Evolutionary conservation across 2,329 filamentous ascomycete genomes (phyloP), one percentile per base, ranked within the genome.

Genomic region (Colletotrichum trifolii): DNA sequence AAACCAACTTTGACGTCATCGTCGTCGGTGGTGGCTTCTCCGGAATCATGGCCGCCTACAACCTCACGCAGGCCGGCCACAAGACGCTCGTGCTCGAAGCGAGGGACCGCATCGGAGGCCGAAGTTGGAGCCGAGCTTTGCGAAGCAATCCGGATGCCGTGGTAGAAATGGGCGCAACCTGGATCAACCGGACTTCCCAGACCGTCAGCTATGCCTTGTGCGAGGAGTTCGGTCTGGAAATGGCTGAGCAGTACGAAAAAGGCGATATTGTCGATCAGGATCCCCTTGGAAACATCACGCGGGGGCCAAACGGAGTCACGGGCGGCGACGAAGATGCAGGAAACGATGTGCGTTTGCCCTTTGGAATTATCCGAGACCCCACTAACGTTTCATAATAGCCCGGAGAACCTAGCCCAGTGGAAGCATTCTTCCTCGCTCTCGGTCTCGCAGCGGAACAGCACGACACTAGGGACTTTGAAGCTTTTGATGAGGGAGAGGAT

Each of bases 181-280:
- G 67, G 66, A 69, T 69, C 53, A 69, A 69, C 45, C 59, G 65
- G 7, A 54, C 46, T 9, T 67, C 66, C 1, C 68, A 68, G 52
- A 56, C 66, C 3, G 33, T 53, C n/a, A 42, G 53, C 3, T 66
- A 58, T 8, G 56, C 40, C 7, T 7, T 64, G 2, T 55, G 42
- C 7, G 13, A 69, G 38, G 6, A 57, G 13, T 68, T 68, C 17
- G 68, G 57, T 3, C 36, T 68, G 8, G 62, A 69, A 6, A 62
- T 54, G 4, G 50, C 57, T 2, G 59, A 55, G 33, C 68, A 69
- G 50, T 67, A 61, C 40, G 53, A 39, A 8, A 35, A 55, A 6
- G 68, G 68, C 3, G 52, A 62, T 2, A 17, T 45, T 8, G 25
- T 69, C 7, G 48, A 60, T 10, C 59, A 69, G 46, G 47, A 38